Evolutionary conservation across 176 grass and related monocot genomes (phyloP).

Genomic region (Hyparrhenia diplandra): DNA sequence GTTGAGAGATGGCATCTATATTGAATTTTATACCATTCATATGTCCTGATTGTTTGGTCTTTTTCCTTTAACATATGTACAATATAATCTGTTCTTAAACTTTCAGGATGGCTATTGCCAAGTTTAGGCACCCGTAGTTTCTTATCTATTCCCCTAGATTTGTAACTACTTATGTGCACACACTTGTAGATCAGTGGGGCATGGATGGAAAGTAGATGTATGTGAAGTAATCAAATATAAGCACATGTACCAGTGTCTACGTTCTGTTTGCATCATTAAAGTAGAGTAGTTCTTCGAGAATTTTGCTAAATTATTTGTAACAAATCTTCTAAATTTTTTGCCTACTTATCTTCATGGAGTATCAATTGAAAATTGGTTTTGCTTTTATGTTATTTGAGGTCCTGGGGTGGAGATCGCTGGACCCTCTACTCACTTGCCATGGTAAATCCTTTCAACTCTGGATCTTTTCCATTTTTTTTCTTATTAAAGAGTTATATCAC

Average conservation of each 20-base stretch:
- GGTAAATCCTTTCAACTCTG: constrained; percentile 51
- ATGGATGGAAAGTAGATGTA: background rate
- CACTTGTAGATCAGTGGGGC: background rate
- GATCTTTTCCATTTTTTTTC: background rate
- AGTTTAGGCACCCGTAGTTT: background rate
- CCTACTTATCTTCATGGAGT: constrained; percentile 5
- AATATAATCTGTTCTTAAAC: background rate
- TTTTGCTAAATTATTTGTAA: background rate
- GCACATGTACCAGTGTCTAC: background rate
- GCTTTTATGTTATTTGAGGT: constrained; percentile 70
- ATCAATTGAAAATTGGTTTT: constrained; percentile 51
- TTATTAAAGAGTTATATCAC: background rate
- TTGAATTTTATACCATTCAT: background rate
- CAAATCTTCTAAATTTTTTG: background rate
- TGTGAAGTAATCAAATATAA: background rate
- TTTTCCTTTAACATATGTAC: background rate
- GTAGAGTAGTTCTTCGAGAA: background rate
- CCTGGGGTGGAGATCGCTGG: constrained; percentile 56
- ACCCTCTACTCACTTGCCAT: constrained; percentile 38
- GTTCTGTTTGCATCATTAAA: background rate
- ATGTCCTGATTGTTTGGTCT: background rate
- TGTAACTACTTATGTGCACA: background rate
- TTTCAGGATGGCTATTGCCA: background rate
- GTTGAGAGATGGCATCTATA: background rate
- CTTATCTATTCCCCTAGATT: background rate